Base-by-base conservation (phyloP, 1,139 yeast genomes). In the Yamadazyma diddensiae region DNA sequence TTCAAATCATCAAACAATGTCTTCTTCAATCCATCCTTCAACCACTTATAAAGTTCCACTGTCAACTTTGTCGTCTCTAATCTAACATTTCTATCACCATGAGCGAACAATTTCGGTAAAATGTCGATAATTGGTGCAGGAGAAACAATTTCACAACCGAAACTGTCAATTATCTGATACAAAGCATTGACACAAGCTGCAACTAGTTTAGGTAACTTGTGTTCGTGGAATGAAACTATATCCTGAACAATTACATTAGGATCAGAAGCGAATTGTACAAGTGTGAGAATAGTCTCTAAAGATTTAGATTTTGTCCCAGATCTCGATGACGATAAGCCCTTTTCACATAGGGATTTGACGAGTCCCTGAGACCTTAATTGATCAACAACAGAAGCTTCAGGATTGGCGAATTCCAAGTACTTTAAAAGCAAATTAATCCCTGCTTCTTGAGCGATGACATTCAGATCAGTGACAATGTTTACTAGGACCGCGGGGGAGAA, bases 381-480 rank as follows among this genome's bases (percentile, higher is more conserved):
- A 46, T 36, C 36, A 57, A 70, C 42, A n/a, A n/a, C n/a, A n/a
- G n/a, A n/a, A 54, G 63, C 31, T 45, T 49, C 6, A 1, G 57
- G 37, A 4, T 72, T 49, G 0, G 82, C 85, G 48, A 57, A 73
- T 47, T 76, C 74, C 35, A 85, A 62, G 45, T 76, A 74, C n/a
- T 74, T 70, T 10, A 59, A 58, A 16, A 85, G 56, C 5, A 84
- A 69, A 9, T 63, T 57, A 23, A 87, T 64, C 9, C 88, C 97
- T 0, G 83, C 63, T 52, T 92, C 97, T 47, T 88, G 95, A 0
- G 98, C 96, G 15, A 85, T 94, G 11, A 88, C 97, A 54, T 92
- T 92, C 26, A 82, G 57, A 53, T 92, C 99, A 6, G 75, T 68
- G 8, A 83, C 77, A 23, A 80, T 70, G 45, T 70, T 72, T 45